phyloP scores from a whole-genome alignment of 2,329 filamentous ascomycete species.

The Piedraia hortae region DNA sequence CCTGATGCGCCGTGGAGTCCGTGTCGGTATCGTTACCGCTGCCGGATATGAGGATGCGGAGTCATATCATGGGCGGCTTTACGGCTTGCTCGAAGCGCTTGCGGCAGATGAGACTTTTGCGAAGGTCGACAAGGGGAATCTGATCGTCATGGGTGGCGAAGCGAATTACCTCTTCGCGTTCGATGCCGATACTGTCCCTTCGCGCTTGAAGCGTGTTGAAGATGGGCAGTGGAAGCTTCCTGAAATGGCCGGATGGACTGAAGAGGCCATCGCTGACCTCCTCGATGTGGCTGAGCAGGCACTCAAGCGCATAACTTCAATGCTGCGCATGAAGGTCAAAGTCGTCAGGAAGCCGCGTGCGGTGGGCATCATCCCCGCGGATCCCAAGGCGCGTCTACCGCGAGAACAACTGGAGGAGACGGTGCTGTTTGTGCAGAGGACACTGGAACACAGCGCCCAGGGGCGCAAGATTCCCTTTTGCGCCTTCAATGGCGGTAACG shows the following conservation, averaged over 20 bases:
- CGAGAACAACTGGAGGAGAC: conserved; percentile 88
- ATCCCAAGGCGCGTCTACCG: conserved; percentile 23
- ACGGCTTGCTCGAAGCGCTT: conserved; percentile 64
- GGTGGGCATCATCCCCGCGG: conserved; percentile 24
- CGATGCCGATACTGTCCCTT: conserved; percentile 27
- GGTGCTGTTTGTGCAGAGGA: conserved; percentile 78
- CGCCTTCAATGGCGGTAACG: conserved; percentile 91
- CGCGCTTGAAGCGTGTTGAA: conserved; percentile 39
- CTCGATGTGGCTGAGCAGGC: conserved; percentile 73
- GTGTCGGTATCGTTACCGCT: conserved; percentile 85
- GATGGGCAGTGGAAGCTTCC: conserved; percentile 44
- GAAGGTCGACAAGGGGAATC: conserved; percentile 37
- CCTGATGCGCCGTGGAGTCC: conserved; percentile 50
- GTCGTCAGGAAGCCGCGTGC: conserved; percentile 65
- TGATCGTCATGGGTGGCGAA: conserved; percentile 86
- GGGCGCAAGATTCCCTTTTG: conserved; percentile 59
- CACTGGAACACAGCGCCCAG: conserved; percentile 52
- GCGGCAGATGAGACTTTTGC: conserved; percentile 33
- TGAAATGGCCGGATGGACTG: conserved; percentile 51
- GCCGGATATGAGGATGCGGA: conserved; percentile 77
- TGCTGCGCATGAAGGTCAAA: conserved; percentile 50
- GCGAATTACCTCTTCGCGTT: conserved; percentile 86
- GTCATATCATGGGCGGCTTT: conserved; percentile 62
- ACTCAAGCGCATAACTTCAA: conserved; percentile 52
- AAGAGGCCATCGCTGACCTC: conserved; percentile 49